A percentile compares a stretch with the other conserved stretches of the same genome.
These are phyloP conservation scores for Handroanthus guayacan DNA, from an alignment of 257 asterid species.

Conservation along the genomic window DNA sequence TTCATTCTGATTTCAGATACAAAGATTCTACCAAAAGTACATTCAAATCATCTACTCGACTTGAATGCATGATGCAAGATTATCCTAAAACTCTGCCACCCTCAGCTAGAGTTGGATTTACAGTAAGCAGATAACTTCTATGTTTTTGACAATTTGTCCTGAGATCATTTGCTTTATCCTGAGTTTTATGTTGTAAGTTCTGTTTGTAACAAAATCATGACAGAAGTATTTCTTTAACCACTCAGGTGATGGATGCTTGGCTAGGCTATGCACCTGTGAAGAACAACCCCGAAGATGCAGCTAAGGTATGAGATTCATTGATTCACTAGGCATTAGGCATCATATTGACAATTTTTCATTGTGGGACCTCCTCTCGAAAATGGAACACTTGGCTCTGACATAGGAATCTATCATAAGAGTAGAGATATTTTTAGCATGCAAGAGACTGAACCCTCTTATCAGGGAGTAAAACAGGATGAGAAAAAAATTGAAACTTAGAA, in stretches of 20 bases:
- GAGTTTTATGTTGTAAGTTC: constrained; percentile 24
- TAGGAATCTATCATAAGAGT: background rate
- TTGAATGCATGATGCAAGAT: constrained; percentile 99
- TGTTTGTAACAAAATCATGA: constrained; percentile 5
- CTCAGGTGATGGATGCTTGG: constrained; percentile 91
- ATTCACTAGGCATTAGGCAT: constrained; percentile 13
- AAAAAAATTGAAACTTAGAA: background rate
- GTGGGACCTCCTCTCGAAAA: background rate
- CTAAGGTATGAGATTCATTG: constrained; percentile 67
- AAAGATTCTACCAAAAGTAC: constrained; percentile 89
- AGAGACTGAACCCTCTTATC: constrained; percentile 3
- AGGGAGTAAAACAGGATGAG: background rate
- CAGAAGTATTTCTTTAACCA: constrained; percentile 19
- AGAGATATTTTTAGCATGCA: constrained; percentile 1
- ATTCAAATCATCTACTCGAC: constrained; percentile 97
- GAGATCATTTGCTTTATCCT: background rate
- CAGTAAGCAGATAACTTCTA: constrained; percentile 63
- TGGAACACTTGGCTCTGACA: background rate
- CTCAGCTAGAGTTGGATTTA: constrained; percentile 96
- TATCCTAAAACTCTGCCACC: constrained; percentile 96
- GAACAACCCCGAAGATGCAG: constrained; percentile 99
- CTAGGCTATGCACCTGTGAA: constrained; percentile 99
- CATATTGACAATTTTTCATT: background rate
- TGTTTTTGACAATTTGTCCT: constrained; percentile 22
- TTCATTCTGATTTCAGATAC: constrained; percentile 64